A percentile compares a stretch with the other conserved stretches of the same genome.
phyloP scores from a whole-genome alignment of 2,329 filamentous ascomycete species.

The Sporothrix pallida region DNA sequence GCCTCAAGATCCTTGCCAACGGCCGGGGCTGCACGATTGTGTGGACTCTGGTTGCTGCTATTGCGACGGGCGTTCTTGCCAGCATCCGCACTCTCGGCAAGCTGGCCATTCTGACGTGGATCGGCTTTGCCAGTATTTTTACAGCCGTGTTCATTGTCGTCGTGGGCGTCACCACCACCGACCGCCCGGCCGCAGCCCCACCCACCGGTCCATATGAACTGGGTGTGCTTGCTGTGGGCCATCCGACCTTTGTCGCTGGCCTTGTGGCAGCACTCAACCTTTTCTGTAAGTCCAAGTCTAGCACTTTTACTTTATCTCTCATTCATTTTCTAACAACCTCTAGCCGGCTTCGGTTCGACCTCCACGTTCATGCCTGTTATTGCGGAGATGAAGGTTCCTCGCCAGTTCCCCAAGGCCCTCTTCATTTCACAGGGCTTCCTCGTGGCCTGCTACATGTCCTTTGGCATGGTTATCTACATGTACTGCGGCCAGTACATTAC shows the following conservation, averaged over 20 bases:
- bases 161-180: slow-evolving; percentile 55
- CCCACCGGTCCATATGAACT: slow-evolving; percentile 49
- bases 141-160: slow-evolving; percentile 64
- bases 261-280: slow-evolving; percentile 41
- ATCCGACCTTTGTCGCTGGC: slow-evolving; percentile 50
- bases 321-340: slow-evolving; percentile 32
- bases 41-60: slow-evolving; percentile 60
- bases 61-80: slow-evolving; percentile 55
- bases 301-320: neutral
- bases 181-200: slow-evolving; percentile 60
- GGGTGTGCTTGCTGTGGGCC: slow-evolving; percentile 56
- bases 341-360: slow-evolving; percentile 67
- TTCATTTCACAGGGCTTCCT: slow-evolving; percentile 50
- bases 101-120: slow-evolving; percentile 67
- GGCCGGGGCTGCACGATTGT: slow-evolving; percentile 65
- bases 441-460: slow-evolving; percentile 32
- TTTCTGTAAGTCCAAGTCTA: slow-evolving; percentile 38
- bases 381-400: slow-evolving; percentile 66
- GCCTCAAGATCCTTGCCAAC: slow-evolving; percentile 63
- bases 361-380: slow-evolving; percentile 69
- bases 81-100: slow-evolving; percentile 64
- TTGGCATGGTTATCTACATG: slow-evolving; percentile 59
- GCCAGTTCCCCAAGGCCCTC: slow-evolving; percentile 65
- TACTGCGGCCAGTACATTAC: slow-evolving; percentile 67
- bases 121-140: slow-evolving; percentile 64